A percentile compares a stretch with the other conserved stretches of the same genome.
Evolutionary conservation across 2,329 filamentous ascomycete species (phyloP).

Genomic region (Fusarium sp.): DNA sequence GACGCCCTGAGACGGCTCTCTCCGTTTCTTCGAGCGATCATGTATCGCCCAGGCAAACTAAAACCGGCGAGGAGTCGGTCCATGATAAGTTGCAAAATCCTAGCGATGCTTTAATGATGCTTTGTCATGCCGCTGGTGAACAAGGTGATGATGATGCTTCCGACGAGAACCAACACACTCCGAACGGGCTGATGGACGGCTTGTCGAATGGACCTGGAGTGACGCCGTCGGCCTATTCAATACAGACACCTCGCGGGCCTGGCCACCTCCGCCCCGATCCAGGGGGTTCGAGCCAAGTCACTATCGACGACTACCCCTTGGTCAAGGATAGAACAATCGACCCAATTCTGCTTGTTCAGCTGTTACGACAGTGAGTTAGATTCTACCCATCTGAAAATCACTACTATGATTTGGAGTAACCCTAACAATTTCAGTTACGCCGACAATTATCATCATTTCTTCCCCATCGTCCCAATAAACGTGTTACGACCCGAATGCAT

Average conservation of each 20-base stretch:
- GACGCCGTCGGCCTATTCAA: not conserved
- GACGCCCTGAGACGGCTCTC: not conserved
- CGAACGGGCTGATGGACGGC: not conserved
- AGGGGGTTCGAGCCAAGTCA: not conserved
- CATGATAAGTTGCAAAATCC: not conserved
- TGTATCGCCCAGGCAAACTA: constrained; percentile 8
- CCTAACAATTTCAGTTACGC: too few relatives aligned
- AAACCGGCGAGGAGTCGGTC: not conserved
- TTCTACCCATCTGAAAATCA: too few relatives aligned
- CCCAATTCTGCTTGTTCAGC: not conserved
- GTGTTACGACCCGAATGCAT: constrained; percentile 15
- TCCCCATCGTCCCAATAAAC: not conserved
- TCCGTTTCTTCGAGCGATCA: constrained; percentile 11
- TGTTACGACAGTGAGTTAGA: not conserved
- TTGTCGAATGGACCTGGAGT: not conserved
- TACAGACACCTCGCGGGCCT: not conserved
- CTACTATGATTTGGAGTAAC: too few relatives aligned
- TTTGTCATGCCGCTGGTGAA: not conserved
- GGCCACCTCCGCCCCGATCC: not conserved
- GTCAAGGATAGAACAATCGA: not conserved
- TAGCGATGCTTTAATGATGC: not conserved
- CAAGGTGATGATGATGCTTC: not conserved
- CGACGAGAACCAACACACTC: not conserved
- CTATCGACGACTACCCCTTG: not conserved
- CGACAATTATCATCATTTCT: not conserved